Evolutionary conservation across 371 early-diverging fungal genomes (phyloP), one percentile per base, ranked within the genome.

Genomic region (Enterocytospora artemiae): DNA sequence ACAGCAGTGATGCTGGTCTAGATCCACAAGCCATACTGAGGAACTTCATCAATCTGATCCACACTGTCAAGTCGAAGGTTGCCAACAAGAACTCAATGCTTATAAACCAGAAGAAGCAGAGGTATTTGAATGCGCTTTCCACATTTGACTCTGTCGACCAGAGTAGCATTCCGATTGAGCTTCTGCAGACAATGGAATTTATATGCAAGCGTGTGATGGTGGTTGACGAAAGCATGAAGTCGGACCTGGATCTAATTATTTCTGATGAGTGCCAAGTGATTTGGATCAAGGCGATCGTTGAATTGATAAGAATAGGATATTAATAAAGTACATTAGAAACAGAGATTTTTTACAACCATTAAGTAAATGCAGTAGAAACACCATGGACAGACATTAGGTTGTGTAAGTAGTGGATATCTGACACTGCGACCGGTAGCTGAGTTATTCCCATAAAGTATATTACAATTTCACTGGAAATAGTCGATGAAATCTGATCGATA

Each of bases 251-350:
- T 28, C 3, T 28, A 18, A 28, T 62, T 5, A 27, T 30, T n/a
- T 5, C 9, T 12, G 5, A 4, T 9, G 12, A 34, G 14, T 25
- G 18, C 27, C 27, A 51, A n/a, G 16, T 16, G 12, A 25, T 63
- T 14, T 62, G 63, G 63, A 31, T 62, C 3, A 57, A 62, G 30
- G 58, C 63, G 7, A 3, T 32, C 2, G 27, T 27, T 39, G 63
- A 62, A n/a, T 56, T 62, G 2, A 46, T 62, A 18, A 62, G 56
- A 32, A 54, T 62, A 3, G 48, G 60, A 20, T 62, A 62, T 30
- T 62, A 62, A 52, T 46, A 18, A 25, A 46, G 16, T 37, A n/a
- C n/a, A n/a, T n/a, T n/a, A n/a, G n/a, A n/a, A n/a, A n/a, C n/a
- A n/a, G n/a, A n/a, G n/a, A n/a, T n/a, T n/a, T n/a, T n/a, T n/a